These are phyloP conservation scores for Tanacetum coccineum DNA, from an alignment of 129 eudicot species.

Conservation along the genomic window DNA sequence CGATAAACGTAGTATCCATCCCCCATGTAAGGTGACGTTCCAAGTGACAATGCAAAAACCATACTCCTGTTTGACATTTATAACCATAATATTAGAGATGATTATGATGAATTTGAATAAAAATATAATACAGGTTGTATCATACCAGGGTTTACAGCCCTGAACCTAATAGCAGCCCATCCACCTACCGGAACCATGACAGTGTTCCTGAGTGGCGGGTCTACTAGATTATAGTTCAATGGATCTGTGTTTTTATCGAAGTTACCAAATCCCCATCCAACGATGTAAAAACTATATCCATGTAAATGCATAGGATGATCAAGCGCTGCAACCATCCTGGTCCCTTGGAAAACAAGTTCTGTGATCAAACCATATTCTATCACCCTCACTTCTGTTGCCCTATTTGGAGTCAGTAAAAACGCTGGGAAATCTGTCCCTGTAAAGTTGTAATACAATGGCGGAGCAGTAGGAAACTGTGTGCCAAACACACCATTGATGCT, in stretches of 20 bases:
- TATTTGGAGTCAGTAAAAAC: conserved; percentile 26
- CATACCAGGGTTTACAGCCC: too few species aligned
- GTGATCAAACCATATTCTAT: too few species aligned
- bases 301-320: too few species aligned
- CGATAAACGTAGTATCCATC: conserved; percentile 34
- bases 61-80: conserved; percentile 4
- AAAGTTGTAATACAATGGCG: conserved; percentile 45
- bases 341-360: too few species aligned
- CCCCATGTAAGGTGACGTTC: conserved; percentile 44
- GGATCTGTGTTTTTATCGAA: too few species aligned
- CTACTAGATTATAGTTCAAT: too few species aligned
- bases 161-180: too few species aligned
- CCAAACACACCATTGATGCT: conserved; percentile 45
- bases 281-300: too few species aligned
- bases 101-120: not conserved
- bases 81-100: not conserved
- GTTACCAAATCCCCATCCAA: too few species aligned
- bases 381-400: conserved; percentile 44
- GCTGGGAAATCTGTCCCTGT: conserved; percentile 34
- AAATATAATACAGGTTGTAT: not conserved
- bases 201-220: too few species aligned
- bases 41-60: conserved; percentile 38
- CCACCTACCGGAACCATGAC: too few species aligned
- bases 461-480: conserved; percentile 37
- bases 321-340: too few species aligned